Conservation (phyloP, 2,329 filamentous ascomycete genomes). For the Geoglossum cookeanum region DNA sequence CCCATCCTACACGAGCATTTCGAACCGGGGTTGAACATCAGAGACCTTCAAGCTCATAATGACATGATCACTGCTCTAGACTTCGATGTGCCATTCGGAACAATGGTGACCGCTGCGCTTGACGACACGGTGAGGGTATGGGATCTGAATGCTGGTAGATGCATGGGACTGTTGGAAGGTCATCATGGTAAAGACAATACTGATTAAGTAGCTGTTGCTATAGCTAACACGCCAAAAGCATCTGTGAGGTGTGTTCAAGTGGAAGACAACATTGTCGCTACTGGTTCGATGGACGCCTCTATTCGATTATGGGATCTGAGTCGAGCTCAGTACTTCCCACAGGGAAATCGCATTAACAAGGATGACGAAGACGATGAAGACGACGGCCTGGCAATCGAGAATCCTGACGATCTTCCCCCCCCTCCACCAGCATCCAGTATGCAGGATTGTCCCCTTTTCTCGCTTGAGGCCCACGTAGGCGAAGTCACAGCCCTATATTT, state of each 20-base stretch:
- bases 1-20: slow-evolving; percentile 92
- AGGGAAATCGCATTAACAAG: slow-evolving; percentile 36
- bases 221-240: slow-evolving; percentile 25
- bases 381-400: slow-evolving; percentile 45
- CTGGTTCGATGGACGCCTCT: slow-evolving; percentile 84
- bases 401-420: slow-evolving; percentile 44
- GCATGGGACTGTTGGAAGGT: slow-evolving; percentile 79
- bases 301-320: slow-evolving; percentile 91
- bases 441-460: slow-evolving; percentile 76
- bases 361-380: slow-evolving; percentile 35
- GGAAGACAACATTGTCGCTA: slow-evolving; percentile 87
- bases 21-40: slow-evolving; percentile 71
- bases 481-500: slow-evolving; percentile 92
- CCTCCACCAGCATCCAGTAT: slow-evolving; percentile 49
- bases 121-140: slow-evolving; percentile 92
- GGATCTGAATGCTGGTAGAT: slow-evolving; percentile 86
- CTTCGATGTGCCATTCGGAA: slow-evolving; percentile 94
- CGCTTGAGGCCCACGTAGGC: slow-evolving; percentile 74
- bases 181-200: slow-evolving; percentile 35
- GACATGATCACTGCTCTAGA: slow-evolving; percentile 81
- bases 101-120: slow-evolving; percentile 75
- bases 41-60: slow-evolving; percentile 71
- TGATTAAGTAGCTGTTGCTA: background rate
- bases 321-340: slow-evolving; percentile 64
- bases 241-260: slow-evolving; percentile 86